These are phyloP conservation scores for Linum trigynum DNA, from an alignment of 345 rosid species.

Conservation along the genomic window DNA sequence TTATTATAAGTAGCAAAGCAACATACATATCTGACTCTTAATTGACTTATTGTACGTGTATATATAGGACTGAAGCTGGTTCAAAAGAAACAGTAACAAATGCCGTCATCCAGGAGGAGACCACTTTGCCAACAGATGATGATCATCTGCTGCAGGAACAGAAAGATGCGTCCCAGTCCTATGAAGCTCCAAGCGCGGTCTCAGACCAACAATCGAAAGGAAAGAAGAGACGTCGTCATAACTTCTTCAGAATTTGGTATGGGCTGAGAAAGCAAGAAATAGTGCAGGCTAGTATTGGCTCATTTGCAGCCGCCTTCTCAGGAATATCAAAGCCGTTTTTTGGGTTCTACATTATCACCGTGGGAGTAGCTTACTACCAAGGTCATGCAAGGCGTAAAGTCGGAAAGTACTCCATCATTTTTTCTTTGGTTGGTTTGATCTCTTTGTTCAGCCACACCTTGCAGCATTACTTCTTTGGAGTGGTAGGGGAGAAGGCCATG, in stretches of 20 bases:
- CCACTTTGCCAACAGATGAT: constrained; percentile 5
- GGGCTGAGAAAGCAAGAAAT: constrained; percentile 35
- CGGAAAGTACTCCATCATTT: constrained; percentile 35
- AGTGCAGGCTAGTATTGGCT: constrained; percentile 29
- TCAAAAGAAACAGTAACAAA: constrained; percentile 10
- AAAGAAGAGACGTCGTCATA: constrained; percentile 4
- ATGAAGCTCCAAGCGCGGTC: constrained; percentile 7
- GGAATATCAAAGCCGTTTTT: constrained; percentile 62
- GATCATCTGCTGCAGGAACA: constrained; percentile 7
- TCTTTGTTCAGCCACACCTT: constrained; percentile 43
- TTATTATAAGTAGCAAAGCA: too few relatives aligned
- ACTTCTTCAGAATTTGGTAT: constrained; percentile 54
- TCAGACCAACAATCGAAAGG: constrained; percentile 15
- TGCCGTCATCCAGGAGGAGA: constrained; percentile 3
- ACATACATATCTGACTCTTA: background rate
- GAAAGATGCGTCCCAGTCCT: constrained; percentile 6
- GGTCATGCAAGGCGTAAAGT: constrained; percentile 30
- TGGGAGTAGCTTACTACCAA: constrained; percentile 45
- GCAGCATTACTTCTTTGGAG: constrained; percentile 62
- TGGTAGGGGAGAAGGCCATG: constrained; percentile 62
- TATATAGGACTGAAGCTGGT: constrained; percentile 17
- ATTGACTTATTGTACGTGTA: background rate
- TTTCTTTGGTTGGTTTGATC: constrained; percentile 38
- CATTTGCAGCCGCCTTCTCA: constrained; percentile 51
- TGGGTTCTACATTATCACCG: constrained; percentile 47